Base-by-base conservation (phyloP, 2,329 filamentous ascomycete genomes). In the Cordyceps javanica region DNA sequence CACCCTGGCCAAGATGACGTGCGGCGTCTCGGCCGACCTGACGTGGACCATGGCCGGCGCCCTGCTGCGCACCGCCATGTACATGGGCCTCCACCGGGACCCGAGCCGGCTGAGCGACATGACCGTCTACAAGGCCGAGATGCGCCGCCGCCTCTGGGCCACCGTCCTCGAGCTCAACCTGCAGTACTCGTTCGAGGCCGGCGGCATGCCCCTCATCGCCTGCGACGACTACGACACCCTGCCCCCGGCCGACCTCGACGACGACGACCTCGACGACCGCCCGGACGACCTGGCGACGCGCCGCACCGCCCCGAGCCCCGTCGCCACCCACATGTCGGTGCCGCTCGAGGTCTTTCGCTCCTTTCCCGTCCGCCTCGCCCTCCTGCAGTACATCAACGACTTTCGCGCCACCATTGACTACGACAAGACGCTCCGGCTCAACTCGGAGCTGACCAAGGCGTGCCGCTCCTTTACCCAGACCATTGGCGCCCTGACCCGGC, bases 51-150 rank as follows among this genome's bases (percentile, higher is more conserved):
- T 76, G 2, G 70, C 75, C 0, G 82, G 82, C 0, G 67, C 72
- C 0, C 60, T 84, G 11, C 59, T 83, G n/a, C 72, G 82, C 11
- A 76, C 74, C 8, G 82, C 81, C 54, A 77, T 85, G 64, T 75
- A 75, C 56, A 82, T 84, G 74, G 82, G 82, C 3, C 70, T 85
- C 6, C 81, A 86, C 64, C 75, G 80, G 1, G 82, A 85, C 57
- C 82, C 82, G 0, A 72, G 70, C 30, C 69, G 75, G 58, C 73
- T 83, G 4, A 72, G 73, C 7, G 71, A 73, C 21, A 78, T 81
- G 72, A 73, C 77, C 2, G 63, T 69, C 0, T 74, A 79, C 36
- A 72, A 75, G 21, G 72, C 75, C 1, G 82, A 86, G 66, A 75
- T 85, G 66, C 74, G 82, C 2, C 72, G 82, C 4, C 72, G 82